Base-by-base conservation (phyloP, 257 asterid species). In the Osmanthus fragrans region DNA sequence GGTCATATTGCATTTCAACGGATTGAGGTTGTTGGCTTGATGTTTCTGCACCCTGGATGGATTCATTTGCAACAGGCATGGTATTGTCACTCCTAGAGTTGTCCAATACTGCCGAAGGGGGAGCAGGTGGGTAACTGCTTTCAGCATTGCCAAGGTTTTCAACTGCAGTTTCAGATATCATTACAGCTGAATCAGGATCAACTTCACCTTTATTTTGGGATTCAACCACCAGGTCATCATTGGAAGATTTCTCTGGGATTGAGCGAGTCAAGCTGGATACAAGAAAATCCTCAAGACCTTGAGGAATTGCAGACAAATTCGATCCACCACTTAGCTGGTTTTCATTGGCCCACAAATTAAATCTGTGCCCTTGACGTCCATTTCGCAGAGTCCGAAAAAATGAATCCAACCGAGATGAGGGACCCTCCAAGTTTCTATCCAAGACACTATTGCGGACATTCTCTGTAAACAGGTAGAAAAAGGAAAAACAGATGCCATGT, bases 311-410 rank as follows among this genome's bases (percentile, higher is more conserved):
- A 40, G 96, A 82, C 33, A 91, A 81, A 87, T 83, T 87, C 76
- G 97, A 79, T 81, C 91, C 98, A 78, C 93, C 89, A 79, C 87
- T 90, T 64, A 84, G 89, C 77, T 88, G 94, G 82, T 86, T 83
- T 81, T 90, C 96, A 72, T 76, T 90, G 70, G 91, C 87, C 97
- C 97, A 91, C 84, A 89, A 83, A 82, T 88, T 92, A 76, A 89
- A 86, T 64, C 98, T 90, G 74, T 94, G 97, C 21, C 96, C 94
- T 74, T 91, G 97, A 67, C 97, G 98, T 63, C 97, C 97, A 80
- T 87, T 92, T 19, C 97, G 86, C 19, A 92, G 90, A 37, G 98
- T 89, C 39, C 90, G 92, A 82, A 94, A 94, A 76, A 88, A 80
- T 42, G 97, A 90, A 63, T 94, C 98, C 88, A 94, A 76, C 63